Base-by-base conservation (phyloP, 2,329 filamentous ascomycete species). In the Diaporthe vexans region DNA sequence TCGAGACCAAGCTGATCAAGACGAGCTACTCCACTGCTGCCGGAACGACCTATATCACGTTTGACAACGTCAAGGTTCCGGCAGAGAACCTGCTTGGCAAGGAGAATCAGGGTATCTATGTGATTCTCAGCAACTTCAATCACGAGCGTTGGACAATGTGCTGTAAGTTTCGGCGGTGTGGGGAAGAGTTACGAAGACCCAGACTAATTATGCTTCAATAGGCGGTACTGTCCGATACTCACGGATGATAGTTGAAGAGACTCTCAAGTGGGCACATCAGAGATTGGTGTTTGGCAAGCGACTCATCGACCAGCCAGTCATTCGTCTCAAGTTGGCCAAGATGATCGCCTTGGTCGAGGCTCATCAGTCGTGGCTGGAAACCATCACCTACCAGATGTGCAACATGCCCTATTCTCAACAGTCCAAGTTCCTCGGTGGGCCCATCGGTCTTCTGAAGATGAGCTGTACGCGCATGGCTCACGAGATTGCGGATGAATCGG, bases 111-210 rank as follows among this genome's bases (percentile, higher is more conserved):
- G 95, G 95, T 9, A 95, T 97, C 80, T 89, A 92, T 76, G 94
- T 97, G 40, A 94, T 97, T 80, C 86, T 97, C 81, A 91, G 90
- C 84, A 97, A 97, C 85, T 97, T 97, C 86, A 97, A 97, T 87
- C 94, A 97, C 84, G 94, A 95, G 85, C 89, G 94, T 43, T 95
- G 93, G 88, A 92, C 89, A 84, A 94, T 95, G 93, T 86, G 87
- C 73, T 92, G 90, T 86, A 84, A 82, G 86, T 85, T 69, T 8
- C 8, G 19, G 40, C 40, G n/a, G 21, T 46, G 13, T 10, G 17
- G 19, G 24, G 4, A 13, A 37, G 24, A 24, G 1, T 6, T 26
- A 9, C 11, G 33, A 26, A 29, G 19, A 15, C 15, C 21, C 24
- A 24, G 4, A 7, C 24, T 61, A 71, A 35, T 48, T 77, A 77